These are phyloP conservation scores for Kodamaea lidongshanica DNA, from an alignment of 805 yeast genomes.

Conservation along the genomic window DNA sequence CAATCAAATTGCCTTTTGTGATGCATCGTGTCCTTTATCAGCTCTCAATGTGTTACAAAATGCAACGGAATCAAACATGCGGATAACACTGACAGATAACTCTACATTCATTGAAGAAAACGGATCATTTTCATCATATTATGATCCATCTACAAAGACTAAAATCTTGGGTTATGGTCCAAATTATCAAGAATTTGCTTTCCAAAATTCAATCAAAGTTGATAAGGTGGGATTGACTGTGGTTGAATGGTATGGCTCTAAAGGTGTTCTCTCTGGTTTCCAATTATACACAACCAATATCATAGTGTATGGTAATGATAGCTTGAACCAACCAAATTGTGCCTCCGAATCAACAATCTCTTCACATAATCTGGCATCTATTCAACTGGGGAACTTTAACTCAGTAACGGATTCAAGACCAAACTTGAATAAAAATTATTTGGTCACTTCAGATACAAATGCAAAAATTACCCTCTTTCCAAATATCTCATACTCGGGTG, in stretches of 20 bases:
- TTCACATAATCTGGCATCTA: slow-evolving; percentile 20
- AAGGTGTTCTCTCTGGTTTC: slow-evolving; percentile 66
- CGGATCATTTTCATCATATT: slow-evolving; percentile 32
- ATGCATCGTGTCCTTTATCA: slow-evolving; percentile 81
- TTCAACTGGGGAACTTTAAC: slow-evolving; percentile 24
- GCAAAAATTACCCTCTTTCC: slow-evolving; percentile 51
- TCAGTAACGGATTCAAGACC: slow-evolving; percentile 19
- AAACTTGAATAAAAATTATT: slow-evolving; percentile 26
- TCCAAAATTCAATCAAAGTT: slow-evolving; percentile 62
- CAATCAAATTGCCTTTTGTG: slow-evolving; percentile 58
- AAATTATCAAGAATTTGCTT: slow-evolving; percentile 74
- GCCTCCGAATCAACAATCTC: slow-evolving; percentile 15
- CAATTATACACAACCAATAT: slow-evolving; percentile 60
- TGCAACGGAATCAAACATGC: slow-evolving; percentile 16
- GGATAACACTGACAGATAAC: slow-evolving; percentile 17
- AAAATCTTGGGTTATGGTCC: slow-evolving; percentile 38
- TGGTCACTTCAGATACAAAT: slow-evolving; percentile 23
- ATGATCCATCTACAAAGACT: slow-evolving; percentile 28
- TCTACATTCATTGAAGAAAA: slow-evolving; percentile 28
- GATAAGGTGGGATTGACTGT: slow-evolving; percentile 58
- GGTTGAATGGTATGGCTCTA: slow-evolving; percentile 59
- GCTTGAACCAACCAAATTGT: slow-evolving; percentile 66
- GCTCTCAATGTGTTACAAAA: slow-evolving; percentile 31
- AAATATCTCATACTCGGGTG: slow-evolving; percentile 65
- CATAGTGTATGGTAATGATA: slow-evolving; percentile 66